Base-by-base conservation (phyloP, 176 grass and related monocot species). In the Aegilops bicornis region DNA sequence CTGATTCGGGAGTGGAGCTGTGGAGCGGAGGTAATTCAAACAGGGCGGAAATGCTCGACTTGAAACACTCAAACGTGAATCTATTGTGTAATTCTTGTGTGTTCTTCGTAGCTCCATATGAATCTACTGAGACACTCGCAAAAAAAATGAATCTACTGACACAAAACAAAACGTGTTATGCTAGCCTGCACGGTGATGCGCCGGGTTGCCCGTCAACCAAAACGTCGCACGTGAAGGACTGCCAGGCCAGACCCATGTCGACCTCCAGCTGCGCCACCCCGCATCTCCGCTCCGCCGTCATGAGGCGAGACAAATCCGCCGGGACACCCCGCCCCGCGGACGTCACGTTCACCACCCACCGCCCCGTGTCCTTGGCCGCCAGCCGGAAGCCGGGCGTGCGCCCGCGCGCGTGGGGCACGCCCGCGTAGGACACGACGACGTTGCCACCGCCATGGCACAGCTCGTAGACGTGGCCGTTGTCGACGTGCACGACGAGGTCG, bases 401-500 rank as follows among this genome's bases (percentile, higher is more conserved):
- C 10, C 84, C 76, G 65, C 58, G 65, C 76, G 84, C 84, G 33
- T 79, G 64, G 13, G 76, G 84, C 2, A 86, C 76, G 76, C 84
- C 64, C 2, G 84, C 64, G 76, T 86, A 86, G 1, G 37, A 87
- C 27, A 87, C 68, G 54, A 45, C 32, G 67, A 87, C 39, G 56
- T 12, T 15, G 68, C 77, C 85, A 20, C 77, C 85, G 54, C 31
- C 77, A 11, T 56, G 65, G 37, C 61, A 1, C 39, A 23, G 6
- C 67, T 50, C 56, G 39, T 24, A 31, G 63, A 5, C 10, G 86
- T 70, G 73, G 8, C 73, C 73, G 50, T 88, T 88, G 80, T 19
- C 50, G 47, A 88, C 65, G 25, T 25, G 73, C 48, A 83, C 3
- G 64, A 83, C 1, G 25, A 88, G 80, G 37, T 63, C 35, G 48